Evolutionary conservation across 1,284 basidiomycete species (phyloP).

Genomic region (Cerioporus squamosus): DNA sequence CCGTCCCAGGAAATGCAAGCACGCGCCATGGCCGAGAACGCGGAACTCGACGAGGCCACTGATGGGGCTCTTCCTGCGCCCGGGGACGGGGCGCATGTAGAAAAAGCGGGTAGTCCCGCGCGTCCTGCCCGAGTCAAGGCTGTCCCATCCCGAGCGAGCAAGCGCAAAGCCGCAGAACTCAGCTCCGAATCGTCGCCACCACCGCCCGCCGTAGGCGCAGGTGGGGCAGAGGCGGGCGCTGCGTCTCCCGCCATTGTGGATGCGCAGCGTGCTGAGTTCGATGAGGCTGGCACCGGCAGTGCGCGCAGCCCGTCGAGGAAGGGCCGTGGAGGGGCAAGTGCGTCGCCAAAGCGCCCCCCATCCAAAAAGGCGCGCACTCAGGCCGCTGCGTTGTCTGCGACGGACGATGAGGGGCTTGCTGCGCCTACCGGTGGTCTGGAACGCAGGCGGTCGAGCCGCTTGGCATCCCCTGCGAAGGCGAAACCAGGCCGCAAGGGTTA

Average conservation of each 20-base stretch:
- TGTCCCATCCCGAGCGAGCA: conserved; percentile 4
- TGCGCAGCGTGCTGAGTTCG: background rate
- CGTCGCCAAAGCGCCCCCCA: background rate
- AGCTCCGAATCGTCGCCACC: conserved; percentile 6
- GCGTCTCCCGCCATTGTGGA: background rate
- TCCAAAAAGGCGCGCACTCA: conserved; percentile 1
- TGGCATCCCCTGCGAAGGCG: background rate
- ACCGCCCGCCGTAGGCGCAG: background rate
- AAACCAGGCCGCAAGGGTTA: conserved; percentile 3
- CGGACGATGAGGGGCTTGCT: background rate
- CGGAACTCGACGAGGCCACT: conserved; percentile 25
- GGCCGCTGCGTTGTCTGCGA: background rate
- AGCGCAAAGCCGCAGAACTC: conserved; percentile 21
- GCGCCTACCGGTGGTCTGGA: background rate
- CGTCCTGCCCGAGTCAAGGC: background rate
- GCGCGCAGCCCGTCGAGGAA: background rate
- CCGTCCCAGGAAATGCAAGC: conserved; percentile 18
- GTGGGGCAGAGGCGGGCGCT: too few relatives aligned
- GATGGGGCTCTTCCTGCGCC: background rate
- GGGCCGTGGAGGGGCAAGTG: background rate
- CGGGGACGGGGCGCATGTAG: background rate
- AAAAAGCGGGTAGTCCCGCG: background rate
- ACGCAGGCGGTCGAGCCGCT: conserved; percentile 1
- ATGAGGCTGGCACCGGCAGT: background rate
- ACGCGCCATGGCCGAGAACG: conserved; percentile 1